Percentiles rank a stretch among this genome's conserved stretches.
Conservation (phyloP, 2,329 filamentous ascomycete species). For the Paracoccidioides lutzii region DNA sequence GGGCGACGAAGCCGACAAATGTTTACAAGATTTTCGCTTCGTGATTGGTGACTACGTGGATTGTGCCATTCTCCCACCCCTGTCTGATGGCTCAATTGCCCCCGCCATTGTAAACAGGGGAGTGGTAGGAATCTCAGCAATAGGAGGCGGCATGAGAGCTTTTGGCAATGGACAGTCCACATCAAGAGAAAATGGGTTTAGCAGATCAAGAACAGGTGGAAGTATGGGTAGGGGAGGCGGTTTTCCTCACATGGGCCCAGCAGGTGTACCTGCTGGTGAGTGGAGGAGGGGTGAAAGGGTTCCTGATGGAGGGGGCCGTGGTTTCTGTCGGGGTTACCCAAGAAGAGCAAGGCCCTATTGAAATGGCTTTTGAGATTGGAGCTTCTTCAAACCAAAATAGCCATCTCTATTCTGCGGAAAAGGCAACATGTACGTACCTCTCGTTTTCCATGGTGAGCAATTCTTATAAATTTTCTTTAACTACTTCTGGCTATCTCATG, state of each 20-base stretch:
- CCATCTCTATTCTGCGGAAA: neutral
- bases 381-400: neutral
- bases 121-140: slow-evolving; percentile 31
- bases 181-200: slow-evolving; percentile 34
- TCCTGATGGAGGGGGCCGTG: slow-evolving; percentile 26
- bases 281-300: slow-evolving; percentile 38
- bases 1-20: slow-evolving; percentile 55
- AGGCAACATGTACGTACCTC: neutral
- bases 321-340: slow-evolving; percentile 26
- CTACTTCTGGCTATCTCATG: too few relatives aligned
- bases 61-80: slow-evolving; percentile 65
- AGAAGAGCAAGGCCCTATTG: slow-evolving; percentile 30
- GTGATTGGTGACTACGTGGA: slow-evolving; percentile 82
- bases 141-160: slow-evolving; percentile 30
- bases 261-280: slow-evolving; percentile 33
- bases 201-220: slow-evolving; percentile 27
- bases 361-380: neutral
- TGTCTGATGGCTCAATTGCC: slow-evolving; percentile 60
- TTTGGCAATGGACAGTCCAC: slow-evolving; percentile 17
- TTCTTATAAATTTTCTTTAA: neutral
- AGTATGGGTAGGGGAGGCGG: slow-evolving; percentile 30
- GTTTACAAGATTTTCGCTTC: slow-evolving; percentile 63
- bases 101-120: slow-evolving; percentile 42
- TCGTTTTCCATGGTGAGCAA: neutral
- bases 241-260: slow-evolving; percentile 23